Percentiles rank a stretch among this genome's conserved stretches.
Conservation (phyloP, 2,329 filamentous ascomycete genomes). For the Dothiorella sarmentorum region DNA sequence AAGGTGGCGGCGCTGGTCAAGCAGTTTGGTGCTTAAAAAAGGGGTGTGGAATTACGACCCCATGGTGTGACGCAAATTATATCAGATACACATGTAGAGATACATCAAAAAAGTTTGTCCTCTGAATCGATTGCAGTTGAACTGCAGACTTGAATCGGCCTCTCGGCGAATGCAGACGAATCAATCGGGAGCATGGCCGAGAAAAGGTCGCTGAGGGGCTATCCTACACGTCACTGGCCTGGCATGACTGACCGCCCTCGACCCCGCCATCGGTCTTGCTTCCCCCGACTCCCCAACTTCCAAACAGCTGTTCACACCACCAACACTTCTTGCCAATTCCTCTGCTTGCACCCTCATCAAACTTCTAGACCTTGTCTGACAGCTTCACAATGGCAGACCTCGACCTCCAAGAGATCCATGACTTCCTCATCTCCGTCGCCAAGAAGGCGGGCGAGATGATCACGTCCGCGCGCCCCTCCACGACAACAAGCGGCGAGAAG, state of each 20-base stretch:
- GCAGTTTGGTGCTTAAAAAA: conserved; percentile 20
- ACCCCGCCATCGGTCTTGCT: conserved; percentile 2
- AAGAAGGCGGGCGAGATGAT: conserved; percentile 47
- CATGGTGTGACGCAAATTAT: neutral
- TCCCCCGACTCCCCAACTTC: neutral
- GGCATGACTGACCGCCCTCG: too few relatives aligned
- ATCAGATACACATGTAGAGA: neutral
- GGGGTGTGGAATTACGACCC: neutral
- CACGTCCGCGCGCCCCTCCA: conserved; percentile 43
- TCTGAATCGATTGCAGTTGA: neutral
- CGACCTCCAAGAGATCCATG: conserved; percentile 47
- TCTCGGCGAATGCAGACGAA: neutral
- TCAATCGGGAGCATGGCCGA: neutral
- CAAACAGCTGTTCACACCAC: neutral
- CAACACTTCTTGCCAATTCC: neutral
- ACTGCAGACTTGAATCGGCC: neutral
- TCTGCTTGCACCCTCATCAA: neutral
- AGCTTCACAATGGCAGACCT: conserved; percentile 24
- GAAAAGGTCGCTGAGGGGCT: neutral
- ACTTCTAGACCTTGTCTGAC: neutral
- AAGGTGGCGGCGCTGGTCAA: conserved; percentile 76
- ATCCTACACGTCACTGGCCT: too few relatives aligned
- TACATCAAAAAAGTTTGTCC: neutral
- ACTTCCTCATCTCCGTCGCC: conserved; percentile 47
- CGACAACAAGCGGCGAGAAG: conserved; percentile 42